phyloP scores from a whole-genome alignment of 176 grass and related monocot species.

The Melocanna baccifera region DNA sequence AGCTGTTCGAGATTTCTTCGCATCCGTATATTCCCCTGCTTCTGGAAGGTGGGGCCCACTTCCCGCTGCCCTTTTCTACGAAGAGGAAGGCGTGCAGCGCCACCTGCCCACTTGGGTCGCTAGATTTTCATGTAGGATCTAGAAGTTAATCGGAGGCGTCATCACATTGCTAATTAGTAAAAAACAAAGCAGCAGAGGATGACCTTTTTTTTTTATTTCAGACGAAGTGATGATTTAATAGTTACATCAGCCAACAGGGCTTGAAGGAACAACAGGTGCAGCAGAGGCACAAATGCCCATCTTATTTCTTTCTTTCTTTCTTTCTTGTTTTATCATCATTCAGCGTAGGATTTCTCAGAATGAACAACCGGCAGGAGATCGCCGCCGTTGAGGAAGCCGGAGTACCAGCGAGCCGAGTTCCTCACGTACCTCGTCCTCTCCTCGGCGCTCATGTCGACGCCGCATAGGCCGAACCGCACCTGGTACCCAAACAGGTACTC shows the following conservation, averaged over 20 bases:
- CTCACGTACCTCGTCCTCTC: constrained; percentile 40
- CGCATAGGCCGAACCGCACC: constrained; percentile 19
- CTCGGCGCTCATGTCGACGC: constrained; percentile 47
- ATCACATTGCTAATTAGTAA: not conserved
- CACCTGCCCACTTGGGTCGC: not conserved
- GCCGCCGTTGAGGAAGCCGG: constrained; percentile 41
- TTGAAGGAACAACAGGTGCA: not conserved
- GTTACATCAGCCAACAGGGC: not conserved
- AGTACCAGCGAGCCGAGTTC: constrained; percentile 63
- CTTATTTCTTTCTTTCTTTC: no score
- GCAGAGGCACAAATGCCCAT: no score
- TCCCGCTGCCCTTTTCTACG: not conserved
- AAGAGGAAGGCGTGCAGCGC: not conserved
- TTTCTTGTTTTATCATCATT: not conserved
- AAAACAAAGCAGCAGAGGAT: not conserved
- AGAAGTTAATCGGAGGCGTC: not conserved
- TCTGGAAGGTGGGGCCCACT: not conserved
- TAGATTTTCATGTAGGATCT: not conserved
- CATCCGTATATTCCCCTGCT: not conserved
- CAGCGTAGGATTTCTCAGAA: not conserved
- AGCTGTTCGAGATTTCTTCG: not conserved
- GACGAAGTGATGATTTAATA: not conserved
- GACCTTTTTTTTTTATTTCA: not conserved
- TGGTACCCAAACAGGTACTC: constrained; percentile 38
- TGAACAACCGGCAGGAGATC: not conserved